Conservation (phyloP, 2,329 filamentous ascomycete species). For the Fusarium sp. region DNA sequence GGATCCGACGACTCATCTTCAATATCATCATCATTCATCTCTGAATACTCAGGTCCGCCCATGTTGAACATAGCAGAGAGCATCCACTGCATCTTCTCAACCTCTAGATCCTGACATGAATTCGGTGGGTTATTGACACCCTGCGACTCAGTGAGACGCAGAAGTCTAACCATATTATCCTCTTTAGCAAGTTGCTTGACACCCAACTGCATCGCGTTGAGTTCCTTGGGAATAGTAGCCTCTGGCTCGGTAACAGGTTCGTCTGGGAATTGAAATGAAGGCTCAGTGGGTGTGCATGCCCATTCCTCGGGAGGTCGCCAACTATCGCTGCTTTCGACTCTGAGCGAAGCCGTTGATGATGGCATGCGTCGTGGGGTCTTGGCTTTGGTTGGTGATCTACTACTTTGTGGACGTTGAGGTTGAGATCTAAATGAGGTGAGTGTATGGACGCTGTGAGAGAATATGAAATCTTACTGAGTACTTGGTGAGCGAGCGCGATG, state of each 20-base stretch:
- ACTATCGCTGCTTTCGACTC: constrained; percentile 3
- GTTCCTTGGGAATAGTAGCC: background rate
- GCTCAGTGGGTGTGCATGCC: constrained; percentile 28
- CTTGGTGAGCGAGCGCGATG: constrained; percentile 1
- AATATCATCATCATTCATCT: constrained; percentile 4
- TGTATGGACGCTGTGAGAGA: accelerated
- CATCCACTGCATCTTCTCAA: constrained; percentile 71
- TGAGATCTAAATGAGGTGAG: constrained; percentile 15
- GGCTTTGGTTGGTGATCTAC: background rate
- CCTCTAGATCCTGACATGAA: constrained; percentile 51
- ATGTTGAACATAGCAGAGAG: constrained; percentile 65
- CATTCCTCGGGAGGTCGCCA: constrained; percentile 30
- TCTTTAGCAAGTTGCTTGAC: constrained; percentile 16
- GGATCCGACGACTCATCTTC: constrained; percentile 42
- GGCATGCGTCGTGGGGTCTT: constrained; percentile 16
- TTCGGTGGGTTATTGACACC: background rate
- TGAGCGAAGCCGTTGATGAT: constrained; percentile 13
- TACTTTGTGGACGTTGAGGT: constrained; percentile 16
- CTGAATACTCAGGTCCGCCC: constrained; percentile 37
- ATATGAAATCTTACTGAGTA: background rate
- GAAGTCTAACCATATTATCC: constrained; percentile 12
- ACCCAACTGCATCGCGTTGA: constrained; percentile 17
- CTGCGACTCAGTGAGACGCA: constrained; percentile 14
- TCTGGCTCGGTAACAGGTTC: background rate
- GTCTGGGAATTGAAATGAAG: background rate